Percentiles rank a stretch among this genome's conserved stretches.
Evolutionary conservation across 2,329 filamentous ascomycete species (phyloP).

Genomic region (Pleurostoma richardsiae): DNA sequence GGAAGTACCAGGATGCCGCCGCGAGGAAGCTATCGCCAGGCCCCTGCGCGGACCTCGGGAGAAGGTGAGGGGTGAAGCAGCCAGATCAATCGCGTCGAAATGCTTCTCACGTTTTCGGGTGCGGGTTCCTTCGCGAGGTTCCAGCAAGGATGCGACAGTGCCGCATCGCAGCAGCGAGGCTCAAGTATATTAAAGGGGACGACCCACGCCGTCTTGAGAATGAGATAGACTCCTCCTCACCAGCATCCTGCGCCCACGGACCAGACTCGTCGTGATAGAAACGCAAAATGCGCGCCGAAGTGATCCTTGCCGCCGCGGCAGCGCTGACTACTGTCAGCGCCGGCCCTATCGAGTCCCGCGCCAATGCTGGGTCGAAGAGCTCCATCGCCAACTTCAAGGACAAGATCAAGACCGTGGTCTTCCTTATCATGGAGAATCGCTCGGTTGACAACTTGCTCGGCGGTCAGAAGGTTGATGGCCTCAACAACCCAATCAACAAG

Average conservation of each 20-base stretch:
- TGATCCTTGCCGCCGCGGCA: conserved; percentile 4
- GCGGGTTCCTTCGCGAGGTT: not conserved
- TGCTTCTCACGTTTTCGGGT: not conserved
- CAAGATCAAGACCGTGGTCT: conserved; percentile 42
- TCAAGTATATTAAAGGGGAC: not conserved
- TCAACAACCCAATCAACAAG: conserved; percentile 35
- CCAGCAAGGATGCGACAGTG: not conserved
- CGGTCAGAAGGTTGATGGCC: conserved; percentile 27
- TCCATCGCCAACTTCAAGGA: conserved; percentile 19
- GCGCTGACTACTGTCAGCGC: conserved; percentile 1
- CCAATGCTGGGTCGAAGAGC: conserved; percentile 5
- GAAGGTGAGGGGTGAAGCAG: not conserved
- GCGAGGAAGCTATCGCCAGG: not conserved
- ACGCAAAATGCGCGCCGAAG: not conserved
- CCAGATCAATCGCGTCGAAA: not conserved
- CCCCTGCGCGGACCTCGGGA: not conserved
- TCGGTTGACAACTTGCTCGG: conserved; percentile 38
- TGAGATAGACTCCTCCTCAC: not conserved
- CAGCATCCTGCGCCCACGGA: not conserved
- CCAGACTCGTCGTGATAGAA: not conserved
- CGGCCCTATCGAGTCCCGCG: conserved; percentile 1
- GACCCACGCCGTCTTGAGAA: not conserved
- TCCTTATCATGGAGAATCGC: conserved; percentile 40
- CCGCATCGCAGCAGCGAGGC: not conserved
- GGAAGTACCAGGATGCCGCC: not conserved